Conservation (phyloP, 2,329 filamentous ascomycete species). For the Paecilomyces sp. region DNA sequence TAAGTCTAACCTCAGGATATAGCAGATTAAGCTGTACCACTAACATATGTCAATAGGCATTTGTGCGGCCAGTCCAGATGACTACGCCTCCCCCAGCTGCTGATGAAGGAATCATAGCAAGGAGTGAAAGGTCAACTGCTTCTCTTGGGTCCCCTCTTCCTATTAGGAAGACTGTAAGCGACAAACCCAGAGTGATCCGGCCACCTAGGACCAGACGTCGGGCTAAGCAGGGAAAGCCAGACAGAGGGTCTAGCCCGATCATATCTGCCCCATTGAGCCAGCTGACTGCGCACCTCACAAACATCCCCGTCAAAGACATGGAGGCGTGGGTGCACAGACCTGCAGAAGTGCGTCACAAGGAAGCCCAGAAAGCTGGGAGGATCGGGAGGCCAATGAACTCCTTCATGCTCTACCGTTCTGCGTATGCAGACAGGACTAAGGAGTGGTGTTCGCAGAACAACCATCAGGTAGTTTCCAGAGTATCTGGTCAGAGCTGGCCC, state of each 20-base stretch:
- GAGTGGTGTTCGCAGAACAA: constrained; percentile 77
- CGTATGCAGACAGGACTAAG: constrained; percentile 82
- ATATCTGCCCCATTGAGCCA: constrained; percentile 14
- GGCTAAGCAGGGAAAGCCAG: constrained; percentile 6
- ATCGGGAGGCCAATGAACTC: constrained; percentile 93
- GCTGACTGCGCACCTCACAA: constrained; percentile 11
- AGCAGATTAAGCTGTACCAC: background rate
- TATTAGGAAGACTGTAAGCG: constrained; percentile 2
- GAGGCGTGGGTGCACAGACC: constrained; percentile 69
- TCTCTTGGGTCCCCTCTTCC: constrained; percentile 2
- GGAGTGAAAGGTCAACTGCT: constrained; percentile 6
- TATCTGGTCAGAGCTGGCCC: constrained; percentile 83
- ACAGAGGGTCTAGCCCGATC: constrained; percentile 4
- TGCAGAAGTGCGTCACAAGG: constrained; percentile 56
- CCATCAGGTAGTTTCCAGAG: constrained; percentile 82
- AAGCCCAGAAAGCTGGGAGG: constrained; percentile 68
- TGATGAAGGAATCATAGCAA: constrained; percentile 6
- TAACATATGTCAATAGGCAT: constrained; percentile 10
- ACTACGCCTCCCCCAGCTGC: constrained; percentile 16
- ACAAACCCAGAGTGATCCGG: constrained; percentile 12
- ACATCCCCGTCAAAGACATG: constrained; percentile 67
- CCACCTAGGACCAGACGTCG: constrained; percentile 12
- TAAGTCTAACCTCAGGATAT: constrained; percentile 9
- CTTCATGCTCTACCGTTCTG: constrained; percentile 95
- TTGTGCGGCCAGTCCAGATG: constrained; percentile 9